phyloP scores from a whole-genome alignment of 2,329 filamentous ascomycete species.

The Penicillium expansum region DNA sequence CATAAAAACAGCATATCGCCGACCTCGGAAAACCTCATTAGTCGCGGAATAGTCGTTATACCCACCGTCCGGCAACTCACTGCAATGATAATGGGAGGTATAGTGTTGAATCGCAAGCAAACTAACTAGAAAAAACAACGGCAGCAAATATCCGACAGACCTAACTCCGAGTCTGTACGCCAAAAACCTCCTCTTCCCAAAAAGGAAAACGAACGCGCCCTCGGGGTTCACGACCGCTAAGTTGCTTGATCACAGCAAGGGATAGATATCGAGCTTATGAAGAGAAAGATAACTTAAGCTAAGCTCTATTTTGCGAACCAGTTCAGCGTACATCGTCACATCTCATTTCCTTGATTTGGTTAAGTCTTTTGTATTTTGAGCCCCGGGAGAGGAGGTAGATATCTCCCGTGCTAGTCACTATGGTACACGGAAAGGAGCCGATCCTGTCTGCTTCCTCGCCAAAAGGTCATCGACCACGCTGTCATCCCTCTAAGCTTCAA shows the following conservation, averaged over 20 bases:
- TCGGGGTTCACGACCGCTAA: background rate
- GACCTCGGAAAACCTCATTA: background rate
- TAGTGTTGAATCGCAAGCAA: background rate
- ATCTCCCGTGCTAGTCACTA: slow-evolving; percentile 21
- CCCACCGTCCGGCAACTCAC: background rate
- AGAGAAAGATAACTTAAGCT: background rate
- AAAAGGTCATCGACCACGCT: slow-evolving; percentile 5
- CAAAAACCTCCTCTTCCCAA: background rate
- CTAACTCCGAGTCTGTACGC: background rate
- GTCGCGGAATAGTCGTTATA: background rate
- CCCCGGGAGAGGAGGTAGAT: slow-evolving; percentile 5
- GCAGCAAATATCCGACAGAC: too few species aligned
- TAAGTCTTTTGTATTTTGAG: slow-evolving; percentile 4
- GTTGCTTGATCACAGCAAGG: background rate
- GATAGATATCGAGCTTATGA: background rate
- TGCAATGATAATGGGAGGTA: background rate
- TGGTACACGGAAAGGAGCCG: slow-evolving; percentile 24
- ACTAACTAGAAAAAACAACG: background rate
- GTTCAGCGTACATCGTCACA: background rate
- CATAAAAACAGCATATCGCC: background rate
- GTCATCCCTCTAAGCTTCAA: background rate
- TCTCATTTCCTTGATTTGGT: background rate
- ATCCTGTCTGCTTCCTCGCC: slow-evolving; percentile 9
- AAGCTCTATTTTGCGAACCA: too few species aligned
- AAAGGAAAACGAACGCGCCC: background rate